Percentiles rank a stretch among this genome's conserved stretches.
Evolutionary conservation across 2,329 filamentous ascomycete species (phyloP).

Genomic region (Alternaria brassicae): DNA sequence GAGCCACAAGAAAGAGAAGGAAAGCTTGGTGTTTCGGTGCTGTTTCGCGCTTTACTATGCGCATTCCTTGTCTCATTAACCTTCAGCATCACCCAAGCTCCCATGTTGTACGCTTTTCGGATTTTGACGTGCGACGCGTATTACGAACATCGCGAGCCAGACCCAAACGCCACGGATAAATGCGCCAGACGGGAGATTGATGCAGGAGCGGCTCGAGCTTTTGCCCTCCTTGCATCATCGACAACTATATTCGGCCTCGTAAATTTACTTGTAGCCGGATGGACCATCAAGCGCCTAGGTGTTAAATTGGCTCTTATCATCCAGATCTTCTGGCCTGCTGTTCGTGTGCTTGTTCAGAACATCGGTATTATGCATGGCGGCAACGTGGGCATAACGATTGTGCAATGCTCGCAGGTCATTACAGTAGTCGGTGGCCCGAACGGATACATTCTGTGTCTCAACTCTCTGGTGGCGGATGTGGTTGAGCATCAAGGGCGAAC

Average conservation of each 20-base stretch:
- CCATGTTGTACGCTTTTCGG: slow-evolving; percentile 70
- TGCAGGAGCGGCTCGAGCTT: slow-evolving; percentile 68
- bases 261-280: slow-evolving; percentile 72
- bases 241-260: slow-evolving; percentile 72
- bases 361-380: slow-evolving; percentile 69
- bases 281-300: slow-evolving; percentile 70
- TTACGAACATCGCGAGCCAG: slow-evolving; percentile 63
- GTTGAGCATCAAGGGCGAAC: slow-evolving; percentile 67
- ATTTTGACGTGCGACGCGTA: slow-evolving; percentile 76
- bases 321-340: slow-evolving; percentile 69
- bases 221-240: slow-evolving; percentile 70
- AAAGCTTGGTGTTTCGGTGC: slow-evolving; percentile 25
- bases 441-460: slow-evolving; percentile 73
- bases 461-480: slow-evolving; percentile 72
- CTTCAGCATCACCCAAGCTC: slow-evolving; percentile 60
- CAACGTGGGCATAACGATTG: slow-evolving; percentile 69
- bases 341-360: slow-evolving; percentile 69
- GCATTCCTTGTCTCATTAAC: slow-evolving; percentile 66
- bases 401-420: slow-evolving; percentile 72
- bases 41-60: slow-evolving; percentile 61
- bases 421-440: slow-evolving; percentile 72
- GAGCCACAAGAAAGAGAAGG: slow-evolving; percentile 20
- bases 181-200: slow-evolving; percentile 69
- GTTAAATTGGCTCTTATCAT: slow-evolving; percentile 68
- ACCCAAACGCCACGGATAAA: slow-evolving; percentile 56